phyloP scores from a whole-genome alignment of 371 early-diverging fungal species.

The Rhizopus microsporus region DNA sequence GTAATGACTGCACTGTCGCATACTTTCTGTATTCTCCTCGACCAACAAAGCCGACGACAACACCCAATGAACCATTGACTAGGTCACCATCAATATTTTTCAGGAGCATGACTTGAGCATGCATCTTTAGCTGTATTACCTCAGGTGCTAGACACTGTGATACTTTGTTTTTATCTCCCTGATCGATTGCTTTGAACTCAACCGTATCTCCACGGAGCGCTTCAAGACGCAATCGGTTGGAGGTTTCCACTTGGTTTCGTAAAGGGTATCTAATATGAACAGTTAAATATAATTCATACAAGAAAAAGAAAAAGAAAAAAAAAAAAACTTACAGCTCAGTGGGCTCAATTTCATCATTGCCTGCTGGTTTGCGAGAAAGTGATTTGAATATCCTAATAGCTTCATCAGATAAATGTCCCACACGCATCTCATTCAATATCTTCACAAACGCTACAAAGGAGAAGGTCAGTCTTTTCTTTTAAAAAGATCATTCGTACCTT shows the following conservation, averaged over 20 bases:
- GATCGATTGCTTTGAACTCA: conserved; percentile 41
- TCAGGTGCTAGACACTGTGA: conserved; percentile 60
- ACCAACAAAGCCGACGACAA: conserved; percentile 64
- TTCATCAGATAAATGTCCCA: conserved; percentile 59
- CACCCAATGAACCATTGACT: conserved; percentile 51
- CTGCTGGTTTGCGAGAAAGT: conserved; percentile 57
- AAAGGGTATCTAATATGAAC: conserved; percentile 53
- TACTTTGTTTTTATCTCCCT: conserved; percentile 49
- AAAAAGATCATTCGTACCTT: conserved; percentile 25
- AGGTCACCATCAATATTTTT: conserved; percentile 66
- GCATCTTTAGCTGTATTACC: conserved; percentile 65
- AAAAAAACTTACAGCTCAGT: conserved; percentile 71
- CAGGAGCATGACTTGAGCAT: conserved; percentile 90
- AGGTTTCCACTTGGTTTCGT: conserved; percentile 73
- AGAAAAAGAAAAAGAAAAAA: not conserved
- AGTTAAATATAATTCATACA: not conserved
- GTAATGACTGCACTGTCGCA: conserved; percentile 1
- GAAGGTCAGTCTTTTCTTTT: conserved; percentile 5
- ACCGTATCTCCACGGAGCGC: conserved; percentile 49
- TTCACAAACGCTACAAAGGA: conserved; percentile 50
- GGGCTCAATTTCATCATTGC: conserved; percentile 65
- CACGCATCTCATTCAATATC: conserved; percentile 71
- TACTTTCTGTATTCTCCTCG: conserved; percentile 25
- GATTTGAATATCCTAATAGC: conserved; percentile 55
- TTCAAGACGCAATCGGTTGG: conserved; percentile 64